These are phyloP conservation scores for Larix sibirica DNA, from an alignment of 83 land plant species.

Conservation along the genomic window DNA sequence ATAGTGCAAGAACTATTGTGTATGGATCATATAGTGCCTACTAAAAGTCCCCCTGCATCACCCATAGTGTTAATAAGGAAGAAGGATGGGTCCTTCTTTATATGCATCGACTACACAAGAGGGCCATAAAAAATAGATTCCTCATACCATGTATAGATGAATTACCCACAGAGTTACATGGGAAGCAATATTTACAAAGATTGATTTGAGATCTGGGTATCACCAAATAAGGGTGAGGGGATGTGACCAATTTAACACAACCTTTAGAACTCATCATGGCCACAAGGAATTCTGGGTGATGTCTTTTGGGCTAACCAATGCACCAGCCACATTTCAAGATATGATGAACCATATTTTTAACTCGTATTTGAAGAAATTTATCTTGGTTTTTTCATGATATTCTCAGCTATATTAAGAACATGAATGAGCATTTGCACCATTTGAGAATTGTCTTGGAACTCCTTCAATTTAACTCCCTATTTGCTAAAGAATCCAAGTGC, in stretches of 20 bases:
- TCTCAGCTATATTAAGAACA: not conserved
- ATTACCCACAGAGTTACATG: not conserved
- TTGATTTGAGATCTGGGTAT: not conserved
- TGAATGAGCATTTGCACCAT: not conserved
- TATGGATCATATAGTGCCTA: not conserved
- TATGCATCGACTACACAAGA: not conserved
- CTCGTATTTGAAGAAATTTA: not conserved
- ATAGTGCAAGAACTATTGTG: not conserved
- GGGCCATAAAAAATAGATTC: not conserved
- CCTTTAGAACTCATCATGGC: not conserved
- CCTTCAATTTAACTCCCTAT: not conserved
- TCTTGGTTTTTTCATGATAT: not conserved
- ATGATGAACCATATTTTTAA: not conserved
- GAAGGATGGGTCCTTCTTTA: not conserved
- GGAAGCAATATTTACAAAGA: not conserved
- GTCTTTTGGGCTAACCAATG: not conserved
- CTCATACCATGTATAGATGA: not conserved
- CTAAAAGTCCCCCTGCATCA: not conserved
- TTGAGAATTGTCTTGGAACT: not conserved
- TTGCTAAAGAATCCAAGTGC: not conserved
- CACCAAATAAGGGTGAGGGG: not conserved
- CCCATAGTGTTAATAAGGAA: not conserved
- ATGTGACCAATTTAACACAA: not conserved
- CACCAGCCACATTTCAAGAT: not conserved
- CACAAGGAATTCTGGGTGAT: not conserved